A percentile compares a stretch with the other conserved stretches of the same genome.
phyloP scores from a whole-genome alignment of 345 rosid genomes.

The Kandelia obovata region DNA sequence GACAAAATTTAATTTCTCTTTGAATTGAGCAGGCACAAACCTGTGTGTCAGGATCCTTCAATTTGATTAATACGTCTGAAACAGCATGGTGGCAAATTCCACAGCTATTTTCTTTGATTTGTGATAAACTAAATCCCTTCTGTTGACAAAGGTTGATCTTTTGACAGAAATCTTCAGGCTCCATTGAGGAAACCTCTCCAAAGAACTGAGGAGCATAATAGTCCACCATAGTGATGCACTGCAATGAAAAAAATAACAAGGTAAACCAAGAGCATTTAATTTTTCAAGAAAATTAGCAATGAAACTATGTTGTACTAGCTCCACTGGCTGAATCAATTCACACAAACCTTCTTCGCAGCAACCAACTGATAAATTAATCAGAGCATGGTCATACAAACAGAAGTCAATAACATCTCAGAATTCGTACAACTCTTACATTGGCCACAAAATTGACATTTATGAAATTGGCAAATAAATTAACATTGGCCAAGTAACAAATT shows the following conservation, averaged over 20 bases:
- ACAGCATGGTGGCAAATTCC: conserved; percentile 61
- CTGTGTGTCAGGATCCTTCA: conserved; percentile 90
- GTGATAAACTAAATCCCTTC: conserved; percentile 33
- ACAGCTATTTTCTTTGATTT: conserved; percentile 57
- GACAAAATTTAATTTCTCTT: background rate
- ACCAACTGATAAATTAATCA: background rate
- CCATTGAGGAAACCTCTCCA: conserved; percentile 45
- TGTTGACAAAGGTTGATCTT: conserved; percentile 61
- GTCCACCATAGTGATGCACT: conserved; percentile 83
- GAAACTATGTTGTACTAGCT: no score
- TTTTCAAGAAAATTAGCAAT: no score
- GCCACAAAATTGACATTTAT: background rate
- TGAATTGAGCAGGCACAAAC: conserved; percentile 31
- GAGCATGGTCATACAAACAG: background rate
- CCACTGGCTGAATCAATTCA: background rate
- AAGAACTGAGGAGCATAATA: conserved; percentile 68
- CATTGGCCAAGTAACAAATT: background rate
- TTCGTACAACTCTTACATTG: background rate
- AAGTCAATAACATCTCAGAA: background rate
- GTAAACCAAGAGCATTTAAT: background rate
- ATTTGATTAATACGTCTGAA: conserved; percentile 57
- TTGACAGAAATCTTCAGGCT: conserved; percentile 57
- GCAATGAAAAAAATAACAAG: conserved; percentile 12
- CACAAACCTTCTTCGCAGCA: background rate
- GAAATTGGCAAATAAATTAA: no score